A percentile compares a stretch with the other conserved stretches of the same genome.
phyloP scores from a whole-genome alignment of 768 basidiomycete genomes.

The Tylopilus vinaceipallidus region DNA sequence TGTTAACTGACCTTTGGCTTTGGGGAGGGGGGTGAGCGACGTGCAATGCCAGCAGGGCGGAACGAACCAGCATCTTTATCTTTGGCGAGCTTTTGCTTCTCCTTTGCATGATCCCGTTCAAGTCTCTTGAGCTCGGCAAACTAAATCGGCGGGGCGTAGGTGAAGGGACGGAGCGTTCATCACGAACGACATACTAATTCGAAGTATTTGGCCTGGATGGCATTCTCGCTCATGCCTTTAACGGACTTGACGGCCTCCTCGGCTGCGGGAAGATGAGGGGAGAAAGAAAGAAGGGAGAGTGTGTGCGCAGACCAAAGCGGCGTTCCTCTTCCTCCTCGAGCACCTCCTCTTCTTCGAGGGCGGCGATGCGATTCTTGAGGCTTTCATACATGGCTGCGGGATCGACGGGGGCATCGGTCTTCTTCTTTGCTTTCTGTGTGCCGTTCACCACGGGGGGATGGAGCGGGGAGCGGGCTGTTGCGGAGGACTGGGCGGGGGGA shows the following conservation, averaged over 20 bases:
- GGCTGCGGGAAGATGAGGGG: conserved; percentile 43
- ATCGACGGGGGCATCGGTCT: conserved; percentile 66
- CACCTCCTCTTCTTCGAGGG: conserved; percentile 84
- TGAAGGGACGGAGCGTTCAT: conserved; percentile 18
- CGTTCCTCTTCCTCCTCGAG: conserved; percentile 86
- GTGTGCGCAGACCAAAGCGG: conserved; percentile 57
- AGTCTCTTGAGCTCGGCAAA: conserved; percentile 86
- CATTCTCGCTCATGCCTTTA: conserved; percentile 78
- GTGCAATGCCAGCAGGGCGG: not conserved
- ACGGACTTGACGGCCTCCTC: conserved; percentile 88
- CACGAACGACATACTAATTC: conserved; percentile 62
- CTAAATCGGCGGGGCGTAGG: conserved; percentile 40
- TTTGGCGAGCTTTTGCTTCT: conserved; percentile 87
- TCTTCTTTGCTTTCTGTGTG: conserved; percentile 64
- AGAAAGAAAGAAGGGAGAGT: not conserved
- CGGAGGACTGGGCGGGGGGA: conserved; percentile 37
- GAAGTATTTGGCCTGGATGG: conserved; percentile 82
- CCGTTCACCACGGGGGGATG: conserved; percentile 31
- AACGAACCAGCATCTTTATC: conserved; percentile 83
- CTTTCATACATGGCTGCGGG: conserved; percentile 87
- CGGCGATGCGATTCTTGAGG: conserved; percentile 85
- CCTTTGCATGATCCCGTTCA: conserved; percentile 87
- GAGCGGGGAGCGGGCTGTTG: conserved; percentile 32
- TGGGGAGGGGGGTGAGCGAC: conserved; percentile 13
- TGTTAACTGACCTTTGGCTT: conserved; percentile 81